Evolutionary conservation across 495 filamentous ascomycete species (phyloP).

Genomic region (Hypomontagnella submonticulosa): DNA sequence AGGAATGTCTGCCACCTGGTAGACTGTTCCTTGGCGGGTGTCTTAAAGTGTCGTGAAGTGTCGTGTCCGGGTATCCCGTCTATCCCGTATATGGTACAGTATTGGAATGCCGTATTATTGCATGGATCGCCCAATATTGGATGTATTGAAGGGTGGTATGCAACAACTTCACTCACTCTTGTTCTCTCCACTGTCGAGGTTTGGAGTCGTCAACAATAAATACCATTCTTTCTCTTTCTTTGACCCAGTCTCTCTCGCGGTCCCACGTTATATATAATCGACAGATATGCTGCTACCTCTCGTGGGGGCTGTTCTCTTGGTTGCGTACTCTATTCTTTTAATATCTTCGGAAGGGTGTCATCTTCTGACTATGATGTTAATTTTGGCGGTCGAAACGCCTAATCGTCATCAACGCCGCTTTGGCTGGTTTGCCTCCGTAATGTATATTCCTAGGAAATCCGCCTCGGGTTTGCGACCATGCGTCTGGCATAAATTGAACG

Average conservation of each 20-base stretch:
- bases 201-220: not conserved
- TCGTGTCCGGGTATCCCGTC: not conserved
- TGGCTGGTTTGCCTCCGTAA: constrained; percentile 24
- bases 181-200: constrained; percentile 11
- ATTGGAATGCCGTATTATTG: constrained; percentile 29
- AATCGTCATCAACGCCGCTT: constrained; percentile 14
- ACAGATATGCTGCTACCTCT: constrained; percentile 1
- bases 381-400: constrained; percentile 25
- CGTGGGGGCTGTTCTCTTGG: constrained; percentile 28
- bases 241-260: not conserved
- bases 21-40: constrained; percentile 19
- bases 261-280: constrained; percentile 18
- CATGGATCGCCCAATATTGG: constrained; percentile 9
- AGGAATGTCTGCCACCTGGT: constrained; percentile 27
- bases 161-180: constrained; percentile 17
- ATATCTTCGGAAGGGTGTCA: constrained; percentile 39
- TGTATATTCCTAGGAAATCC: constrained; percentile 9
- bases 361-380: constrained; percentile 37
- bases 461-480: constrained; percentile 20
- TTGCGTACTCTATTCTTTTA: constrained; percentile 38
- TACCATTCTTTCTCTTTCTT: constrained; percentile 9
- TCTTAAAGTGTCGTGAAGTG: not conserved
- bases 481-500: constrained; percentile 24
- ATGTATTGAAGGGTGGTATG: not conserved
- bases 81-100: not conserved